Base-by-base conservation (phyloP, 108 stramenopile genomes). In the Seminavis robusta region DNA sequence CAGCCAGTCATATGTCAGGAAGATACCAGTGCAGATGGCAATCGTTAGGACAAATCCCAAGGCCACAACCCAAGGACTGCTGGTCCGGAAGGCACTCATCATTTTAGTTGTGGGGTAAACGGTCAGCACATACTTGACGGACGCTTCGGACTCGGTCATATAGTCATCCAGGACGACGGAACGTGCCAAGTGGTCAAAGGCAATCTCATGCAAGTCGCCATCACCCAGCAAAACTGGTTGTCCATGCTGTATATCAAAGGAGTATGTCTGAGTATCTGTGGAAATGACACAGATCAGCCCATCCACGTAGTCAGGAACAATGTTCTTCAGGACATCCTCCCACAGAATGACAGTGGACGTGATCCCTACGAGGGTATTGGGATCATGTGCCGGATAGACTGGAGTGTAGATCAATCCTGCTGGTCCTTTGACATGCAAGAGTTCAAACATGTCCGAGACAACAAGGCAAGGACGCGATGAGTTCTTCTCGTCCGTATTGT, bases 1-100 rank as follows among this genome's bases (percentile, higher is more conserved):
- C 47, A 61, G 76, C 28, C 32, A 73, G 33, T 80, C 79, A 39
- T 80, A 80, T 11, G 72, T 19, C 25, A 67, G 59, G 49, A 80
- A 80, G 13, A 76, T 34, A 6, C 72, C 11, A 16, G 64, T 59
- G 5, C 58, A 63, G 24, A 80, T 56, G n/a, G 55, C 17, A 26
- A 80, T 76, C 29, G 71, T 59, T 16, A 21, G 29, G 13, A 80
- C 49, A 16, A 60, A 49, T 21, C 37, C 61, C 16, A 76, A 33
- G 13, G 69, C 49, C 24, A 59, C 79, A 44, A 52, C 31, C 0
- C 37, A 20, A 25, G 79, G 62, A 21, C 61, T 67, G 40, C 41
- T 59, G 26, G 71, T 61, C 7, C 36, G 23, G 44, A 67, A 67
- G n/a, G 33, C 4, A 13, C 56, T 28, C 25, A 55, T 56, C 28